phyloP scores from a whole-genome alignment of 1,139 yeast species.

The Magnusiomyces magnusii region DNA sequence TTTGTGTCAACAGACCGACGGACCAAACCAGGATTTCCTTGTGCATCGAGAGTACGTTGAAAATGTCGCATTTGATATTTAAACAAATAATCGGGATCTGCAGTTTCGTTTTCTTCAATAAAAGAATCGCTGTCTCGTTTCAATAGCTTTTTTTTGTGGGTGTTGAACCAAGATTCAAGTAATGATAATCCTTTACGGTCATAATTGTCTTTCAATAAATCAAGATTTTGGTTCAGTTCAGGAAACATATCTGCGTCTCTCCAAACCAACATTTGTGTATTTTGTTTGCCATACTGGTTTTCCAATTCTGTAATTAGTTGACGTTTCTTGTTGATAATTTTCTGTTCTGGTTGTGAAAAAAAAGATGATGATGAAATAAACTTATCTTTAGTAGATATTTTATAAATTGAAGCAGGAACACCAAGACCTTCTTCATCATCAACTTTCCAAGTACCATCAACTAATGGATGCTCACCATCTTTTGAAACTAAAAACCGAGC shows the following conservation, averaged over 20 bases:
- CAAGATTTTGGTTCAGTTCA: slow-evolving; percentile 12
- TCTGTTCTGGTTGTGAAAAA: slow-evolving; percentile 5
- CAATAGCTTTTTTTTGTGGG: neutral
- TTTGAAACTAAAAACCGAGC: slow-evolving; percentile 28
- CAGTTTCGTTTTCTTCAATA: slow-evolving; percentile 18
- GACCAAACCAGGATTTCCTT: neutral
- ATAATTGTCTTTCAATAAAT: slow-evolving; percentile 11
- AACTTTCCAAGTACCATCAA: slow-evolving; percentile 32
- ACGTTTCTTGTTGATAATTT: slow-evolving; percentile 20
- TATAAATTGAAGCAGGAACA: slow-evolving; percentile 29
- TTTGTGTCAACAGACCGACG: slow-evolving; percentile 13
- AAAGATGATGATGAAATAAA: slow-evolving; percentile 10
- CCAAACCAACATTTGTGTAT: slow-evolving; percentile 27
- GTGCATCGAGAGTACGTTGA: neutral
- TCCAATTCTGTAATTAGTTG: slow-evolving; percentile 13
- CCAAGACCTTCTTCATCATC: slow-evolving; percentile 31
- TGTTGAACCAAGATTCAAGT: slow-evolving; percentile 21
- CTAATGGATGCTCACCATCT: slow-evolving; percentile 14
- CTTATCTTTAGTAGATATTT: slow-evolving; percentile 21
- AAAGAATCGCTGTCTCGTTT: neutral
- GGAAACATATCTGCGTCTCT: slow-evolving; percentile 30
- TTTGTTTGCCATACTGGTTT: slow-evolving; percentile 11
- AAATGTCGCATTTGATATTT: slow-evolving; percentile 19
- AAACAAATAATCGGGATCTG: slow-evolving; percentile 26
- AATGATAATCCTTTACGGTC: slow-evolving; percentile 24